Evolutionary conservation across 805 yeast species (phyloP).

Genomic region (Wickerhamomyces sydowiorum): DNA sequence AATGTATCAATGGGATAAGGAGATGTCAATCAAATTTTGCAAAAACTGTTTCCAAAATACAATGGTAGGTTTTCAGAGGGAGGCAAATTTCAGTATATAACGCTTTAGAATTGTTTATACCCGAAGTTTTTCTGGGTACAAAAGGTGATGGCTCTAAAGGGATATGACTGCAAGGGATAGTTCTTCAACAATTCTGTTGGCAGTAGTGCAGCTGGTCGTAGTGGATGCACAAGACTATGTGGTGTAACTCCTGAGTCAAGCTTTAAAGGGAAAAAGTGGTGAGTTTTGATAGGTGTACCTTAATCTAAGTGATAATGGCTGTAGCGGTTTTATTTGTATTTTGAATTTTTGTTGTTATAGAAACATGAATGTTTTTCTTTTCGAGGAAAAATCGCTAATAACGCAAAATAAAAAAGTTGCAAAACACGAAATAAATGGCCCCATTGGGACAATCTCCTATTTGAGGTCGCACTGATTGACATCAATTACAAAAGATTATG

Average conservation of each 20-base stretch:
- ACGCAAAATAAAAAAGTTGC: too few relatives aligned
- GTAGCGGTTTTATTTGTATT: not conserved
- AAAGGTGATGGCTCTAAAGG: too few relatives aligned
- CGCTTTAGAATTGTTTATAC: not conserved
- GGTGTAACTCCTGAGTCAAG: too few relatives aligned
- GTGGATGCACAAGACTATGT: too few relatives aligned
- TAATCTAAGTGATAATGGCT: not conserved
- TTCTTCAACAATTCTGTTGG: too few relatives aligned
- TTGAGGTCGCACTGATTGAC: not conserved
- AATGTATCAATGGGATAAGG: too few relatives aligned
- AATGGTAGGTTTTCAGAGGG: not conserved
- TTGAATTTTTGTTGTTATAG: not conserved
- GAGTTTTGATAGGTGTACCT: too few relatives aligned
- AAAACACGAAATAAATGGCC: not conserved
- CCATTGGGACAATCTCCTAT: too few relatives aligned
- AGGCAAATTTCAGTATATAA: not conserved
- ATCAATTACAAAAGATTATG: too few relatives aligned
- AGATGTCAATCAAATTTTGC: conserved; percentile 4
- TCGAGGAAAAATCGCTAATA: not conserved
- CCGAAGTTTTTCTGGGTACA: not conserved
- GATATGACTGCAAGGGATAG: too few relatives aligned
- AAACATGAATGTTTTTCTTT: not conserved
- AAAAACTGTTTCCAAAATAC: too few relatives aligned
- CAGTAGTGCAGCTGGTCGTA: too few relatives aligned
- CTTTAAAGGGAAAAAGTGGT: not conserved